Evolutionary conservation across 805 yeast genomes (phyloP).

Genomic region (Pichia kluyveri): DNA sequence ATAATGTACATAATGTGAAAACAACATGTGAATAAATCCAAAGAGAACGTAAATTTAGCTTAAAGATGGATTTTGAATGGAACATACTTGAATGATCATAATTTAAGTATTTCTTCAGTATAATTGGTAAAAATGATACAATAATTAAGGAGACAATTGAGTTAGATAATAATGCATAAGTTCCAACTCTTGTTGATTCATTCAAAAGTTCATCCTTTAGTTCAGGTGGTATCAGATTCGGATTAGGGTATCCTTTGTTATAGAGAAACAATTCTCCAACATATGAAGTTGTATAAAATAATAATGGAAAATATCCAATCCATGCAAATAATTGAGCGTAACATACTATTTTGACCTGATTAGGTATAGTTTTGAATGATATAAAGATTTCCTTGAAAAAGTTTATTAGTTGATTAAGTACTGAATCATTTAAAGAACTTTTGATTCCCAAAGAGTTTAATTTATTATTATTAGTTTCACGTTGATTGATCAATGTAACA

Average conservation of each 20-base stretch:
- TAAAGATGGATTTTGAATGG: background rate
- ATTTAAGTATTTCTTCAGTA: slow-evolving; percentile 21
- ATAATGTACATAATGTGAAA: slow-evolving; percentile 38
- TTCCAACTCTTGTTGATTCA: slow-evolving; percentile 42
- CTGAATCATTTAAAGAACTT: slow-evolving; percentile 16
- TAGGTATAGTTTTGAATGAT: slow-evolving; percentile 34
- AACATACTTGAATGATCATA: background rate
- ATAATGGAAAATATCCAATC: slow-evolving; percentile 61
- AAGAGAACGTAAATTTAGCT: slow-evolving; percentile 25
- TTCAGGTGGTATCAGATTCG: slow-evolving; percentile 32
- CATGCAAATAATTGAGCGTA: slow-evolving; percentile 55
- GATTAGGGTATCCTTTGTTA: slow-evolving; percentile 31
- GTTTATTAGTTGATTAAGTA: slow-evolving; percentile 16
- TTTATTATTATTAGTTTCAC: slow-evolving; percentile 25
- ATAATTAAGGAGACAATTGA: slow-evolving; percentile 38
- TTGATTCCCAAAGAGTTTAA: slow-evolving; percentile 28
- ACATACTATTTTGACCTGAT: slow-evolving; percentile 43
- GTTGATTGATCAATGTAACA: slow-evolving; percentile 29
- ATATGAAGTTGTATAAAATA: slow-evolving; percentile 57
- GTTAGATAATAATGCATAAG: slow-evolving; percentile 41
- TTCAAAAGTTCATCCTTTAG: slow-evolving; percentile 29
- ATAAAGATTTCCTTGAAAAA: slow-evolving; percentile 27
- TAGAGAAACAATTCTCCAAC: slow-evolving; percentile 49
- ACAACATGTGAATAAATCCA: slow-evolving; percentile 46
- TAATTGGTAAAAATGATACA: slow-evolving; percentile 36